These are phyloP conservation scores for Ceratobasidium sp. DNA, from an alignment of 1,284 basidiomycete genomes.

Conservation along the genomic window DNA sequence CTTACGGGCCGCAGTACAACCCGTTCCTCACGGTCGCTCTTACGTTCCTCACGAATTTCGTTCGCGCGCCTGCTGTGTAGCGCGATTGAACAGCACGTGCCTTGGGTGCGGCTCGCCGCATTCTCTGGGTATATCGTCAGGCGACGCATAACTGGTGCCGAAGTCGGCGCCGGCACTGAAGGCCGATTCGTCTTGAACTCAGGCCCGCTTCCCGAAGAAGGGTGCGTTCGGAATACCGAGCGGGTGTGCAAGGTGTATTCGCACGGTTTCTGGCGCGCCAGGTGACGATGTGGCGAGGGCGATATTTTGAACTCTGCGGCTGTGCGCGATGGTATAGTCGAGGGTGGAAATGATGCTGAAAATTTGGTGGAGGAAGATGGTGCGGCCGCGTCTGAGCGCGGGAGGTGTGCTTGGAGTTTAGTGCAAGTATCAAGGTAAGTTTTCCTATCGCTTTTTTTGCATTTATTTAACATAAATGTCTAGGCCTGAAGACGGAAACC, in stretches of 20 bases:
- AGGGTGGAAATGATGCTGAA: conserved; percentile 67
- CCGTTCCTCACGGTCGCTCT: conserved; percentile 89
- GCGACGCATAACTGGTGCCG: conserved; percentile 47
- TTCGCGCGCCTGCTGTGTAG: conserved; percentile 72
- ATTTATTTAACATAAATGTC: conserved; percentile 43
- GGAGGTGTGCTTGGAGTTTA: conserved; percentile 81
- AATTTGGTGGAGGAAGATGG: conserved; percentile 64
- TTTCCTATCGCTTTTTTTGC: conserved; percentile 19
- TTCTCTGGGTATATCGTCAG: conserved; percentile 75
- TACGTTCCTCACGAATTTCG: conserved; percentile 86
- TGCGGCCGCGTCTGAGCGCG: conserved; percentile 54
- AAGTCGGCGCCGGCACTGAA: conserved; percentile 60
- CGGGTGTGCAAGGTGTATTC: conserved; percentile 93
- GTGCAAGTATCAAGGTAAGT: conserved; percentile 79
- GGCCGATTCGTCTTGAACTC: conserved; percentile 58
- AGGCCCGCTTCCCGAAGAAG: conserved; percentile 87
- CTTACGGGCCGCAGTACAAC: conserved; percentile 73
- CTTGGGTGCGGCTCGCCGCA: conserved; percentile 81
- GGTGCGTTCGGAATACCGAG: conserved; percentile 94
- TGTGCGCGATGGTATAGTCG: conserved; percentile 80
- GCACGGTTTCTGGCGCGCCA: conserved; percentile 84
- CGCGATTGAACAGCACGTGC: conserved; percentile 80
- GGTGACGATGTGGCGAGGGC: conserved; percentile 74
- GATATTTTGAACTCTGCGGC: conserved; percentile 80
- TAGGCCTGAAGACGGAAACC: conserved; percentile 78